Evolutionary conservation across 2,329 filamentous ascomycete species (phyloP), one percentile per base, ranked within the genome.

Genomic region (Magnaporthiopsis rhizophila): DNA sequence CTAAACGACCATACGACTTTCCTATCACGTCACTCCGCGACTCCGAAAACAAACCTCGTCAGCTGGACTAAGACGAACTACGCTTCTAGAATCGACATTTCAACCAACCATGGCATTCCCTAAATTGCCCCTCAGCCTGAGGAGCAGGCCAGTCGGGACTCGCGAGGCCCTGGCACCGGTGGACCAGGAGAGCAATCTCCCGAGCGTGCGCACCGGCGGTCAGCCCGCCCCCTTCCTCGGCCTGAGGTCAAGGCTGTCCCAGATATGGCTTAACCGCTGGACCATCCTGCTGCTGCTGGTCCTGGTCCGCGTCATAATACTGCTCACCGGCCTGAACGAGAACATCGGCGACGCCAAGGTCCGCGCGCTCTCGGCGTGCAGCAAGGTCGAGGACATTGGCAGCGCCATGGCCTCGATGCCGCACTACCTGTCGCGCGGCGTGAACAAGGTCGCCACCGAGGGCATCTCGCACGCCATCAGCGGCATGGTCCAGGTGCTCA

Each of bases 391-490:
- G 79, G 91, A 91, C 69, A 86, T 96, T 69, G 95, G 94, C 67
- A 97, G 92, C 74, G 85, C 92, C 66, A 94, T 99, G 91, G 95
- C 94, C 56, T 98, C 95, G 53, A 97, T 98, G 92, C 95, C 95
- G 65, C 90, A 97, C 76, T 98, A 97, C 78, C 88, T 98, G 74
- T 90, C 93, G 2, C 81, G 84, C 62, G 95, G 95, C 64, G 88
- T 97, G 73, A 99, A 99, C 77, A 85, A 91, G 65, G 79, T 98
- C 69, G 89, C 91, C 9, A 91, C 92, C 38, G 83, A 83, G 61
- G 89, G 91, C 64, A 88, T 98, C 69, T 91, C 93, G 69, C 87
- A 89, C 70, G 87, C 92, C 11, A 87, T 98, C 68, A 83, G 87
- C 67, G 94, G 86, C 61, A 83, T 98, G 74, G 90, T 95, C 75